phyloP scores from a whole-genome alignment of 2,329 filamentous ascomycete species.

The Lasiodiplodia sp. region DNA sequence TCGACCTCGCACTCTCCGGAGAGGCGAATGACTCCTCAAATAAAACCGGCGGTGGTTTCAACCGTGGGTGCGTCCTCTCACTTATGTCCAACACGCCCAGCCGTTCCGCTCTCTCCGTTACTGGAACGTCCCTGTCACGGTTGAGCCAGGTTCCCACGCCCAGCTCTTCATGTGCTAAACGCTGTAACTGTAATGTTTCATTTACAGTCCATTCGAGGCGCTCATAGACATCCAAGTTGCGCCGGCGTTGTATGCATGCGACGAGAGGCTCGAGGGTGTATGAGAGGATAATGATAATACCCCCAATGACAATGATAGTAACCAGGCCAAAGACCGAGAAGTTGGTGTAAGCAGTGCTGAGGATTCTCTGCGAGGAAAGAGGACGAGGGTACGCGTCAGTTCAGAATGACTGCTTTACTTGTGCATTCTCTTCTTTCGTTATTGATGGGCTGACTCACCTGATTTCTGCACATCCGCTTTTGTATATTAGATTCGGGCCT shows the following conservation, averaged over 20 bases:
- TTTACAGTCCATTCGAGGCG: conserved; percentile 32
- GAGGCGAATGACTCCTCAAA: neutral
- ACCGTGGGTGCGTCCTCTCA: conserved; percentile 9
- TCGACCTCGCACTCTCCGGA: no score
- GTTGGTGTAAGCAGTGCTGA: conserved; percentile 33
- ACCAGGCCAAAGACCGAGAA: conserved; percentile 37
- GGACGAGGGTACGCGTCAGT: no score
- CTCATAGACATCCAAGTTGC: conserved; percentile 29
- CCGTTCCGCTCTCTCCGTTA: conserved; percentile 11
- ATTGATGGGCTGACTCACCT: neutral
- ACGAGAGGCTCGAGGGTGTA: conserved; percentile 23
- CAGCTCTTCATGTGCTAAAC: conserved; percentile 23
- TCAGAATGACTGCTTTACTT: neutral
- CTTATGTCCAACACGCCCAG: conserved; percentile 24
- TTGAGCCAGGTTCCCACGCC: conserved; percentile 31
- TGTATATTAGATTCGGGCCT: neutral
- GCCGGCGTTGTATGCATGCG: conserved; percentile 28
- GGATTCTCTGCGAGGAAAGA: conserved; percentile 14
- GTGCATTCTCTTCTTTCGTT: no score
- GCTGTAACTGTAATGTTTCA: conserved; percentile 31
- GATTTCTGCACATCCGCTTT: conserved; percentile 7
- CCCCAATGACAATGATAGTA: conserved; percentile 35
- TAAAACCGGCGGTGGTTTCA: neutral
- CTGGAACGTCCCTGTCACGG: conserved; percentile 2
- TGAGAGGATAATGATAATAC: conserved; percentile 35